phyloP scores from a whole-genome alignment of 2,329 filamentous ascomycete species.

The Aspergillus hiratsukae region DNA sequence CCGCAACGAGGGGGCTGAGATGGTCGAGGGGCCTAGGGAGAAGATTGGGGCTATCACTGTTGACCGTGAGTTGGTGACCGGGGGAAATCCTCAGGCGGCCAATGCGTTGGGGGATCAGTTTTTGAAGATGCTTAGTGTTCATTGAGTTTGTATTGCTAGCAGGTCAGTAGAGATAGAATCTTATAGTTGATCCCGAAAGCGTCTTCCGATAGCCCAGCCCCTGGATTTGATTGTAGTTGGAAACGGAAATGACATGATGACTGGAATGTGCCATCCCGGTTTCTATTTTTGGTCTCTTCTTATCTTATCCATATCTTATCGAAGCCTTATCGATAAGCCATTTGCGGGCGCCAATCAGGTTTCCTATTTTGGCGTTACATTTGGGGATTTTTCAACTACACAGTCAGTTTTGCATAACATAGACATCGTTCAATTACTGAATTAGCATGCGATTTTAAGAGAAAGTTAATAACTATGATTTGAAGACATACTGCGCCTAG shows the following conservation, averaged over 20 bases:
- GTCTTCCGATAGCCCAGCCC: background rate
- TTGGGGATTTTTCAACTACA: background rate
- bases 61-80: constrained; percentile 38
- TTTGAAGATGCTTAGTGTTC: constrained; percentile 29
- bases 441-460: background rate
- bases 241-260: background rate
- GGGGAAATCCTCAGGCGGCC: constrained; percentile 32
- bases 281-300: background rate
- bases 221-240: background rate
- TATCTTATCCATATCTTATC: background rate
- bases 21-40: constrained; percentile 41
- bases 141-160: background rate
- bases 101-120: constrained; percentile 30
- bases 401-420: background rate
- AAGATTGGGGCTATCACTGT: constrained; percentile 41
- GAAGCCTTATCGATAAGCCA: background rate
- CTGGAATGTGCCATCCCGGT: background rate
- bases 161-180: background rate
- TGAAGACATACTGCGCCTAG: background rate
- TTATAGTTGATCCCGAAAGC: background rate
- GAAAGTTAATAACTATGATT: background rate
- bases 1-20: constrained; percentile 39
- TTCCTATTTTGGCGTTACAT: background rate
- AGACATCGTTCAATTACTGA: background rate
- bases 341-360: background rate